A percentile compares a stretch with the other conserved stretches of the same genome.
These are phyloP conservation scores for Xerocomellus chrysenteron DNA, from an alignment of 768 basidiomycete genomes.

Conservation along the genomic window DNA sequence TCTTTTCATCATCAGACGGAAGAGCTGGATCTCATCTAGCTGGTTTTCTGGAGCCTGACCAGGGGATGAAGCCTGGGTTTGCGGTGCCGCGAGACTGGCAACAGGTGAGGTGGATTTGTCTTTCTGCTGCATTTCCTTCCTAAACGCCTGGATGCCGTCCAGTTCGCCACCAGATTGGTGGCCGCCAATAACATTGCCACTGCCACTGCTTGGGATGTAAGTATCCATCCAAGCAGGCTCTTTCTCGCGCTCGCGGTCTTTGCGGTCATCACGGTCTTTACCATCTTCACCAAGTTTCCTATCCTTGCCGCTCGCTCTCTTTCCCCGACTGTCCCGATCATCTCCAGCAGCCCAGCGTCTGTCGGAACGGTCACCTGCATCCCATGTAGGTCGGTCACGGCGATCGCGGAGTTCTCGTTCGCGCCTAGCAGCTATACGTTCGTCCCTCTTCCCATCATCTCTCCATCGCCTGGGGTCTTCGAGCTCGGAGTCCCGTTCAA, in stretches of 20 bases:
- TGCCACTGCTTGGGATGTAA: constrained; percentile 63
- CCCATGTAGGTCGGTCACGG: constrained; percentile 49
- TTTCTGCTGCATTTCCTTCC: constrained; percentile 78
- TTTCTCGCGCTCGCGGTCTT: constrained; percentile 67
- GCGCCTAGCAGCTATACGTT: constrained; percentile 64
- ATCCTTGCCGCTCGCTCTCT: constrained; percentile 60
- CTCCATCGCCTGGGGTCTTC: constrained; percentile 78
- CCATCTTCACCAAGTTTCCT: constrained; percentile 48
- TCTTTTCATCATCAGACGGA: constrained; percentile 80
- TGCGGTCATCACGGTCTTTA: constrained; percentile 48
- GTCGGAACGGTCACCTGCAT: constrained; percentile 46
- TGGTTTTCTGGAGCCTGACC: constrained; percentile 33
- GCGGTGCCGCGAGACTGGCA: constrained; percentile 10
- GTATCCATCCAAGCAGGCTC: constrained; percentile 94
- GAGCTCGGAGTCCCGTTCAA: constrained; percentile 49
- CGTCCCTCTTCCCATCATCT: constrained; percentile 80
- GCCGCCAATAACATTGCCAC: constrained; percentile 63
- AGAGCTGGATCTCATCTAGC: constrained; percentile 81
- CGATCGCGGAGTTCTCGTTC: constrained; percentile 44
- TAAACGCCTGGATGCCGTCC: constrained; percentile 86
- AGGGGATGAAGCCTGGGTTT: constrained; percentile 22
- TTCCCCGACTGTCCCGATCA: constrained; percentile 65
- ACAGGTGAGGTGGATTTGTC: constrained; percentile 46
- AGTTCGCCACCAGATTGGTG: constrained; percentile 62
- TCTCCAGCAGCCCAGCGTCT: constrained; percentile 60